A percentile compares a stretch with the other conserved stretches of the same genome.
Evolutionary conservation across 164 flowering plant genomes (phyloP).

Genomic region (Vitis cinerea): DNA sequence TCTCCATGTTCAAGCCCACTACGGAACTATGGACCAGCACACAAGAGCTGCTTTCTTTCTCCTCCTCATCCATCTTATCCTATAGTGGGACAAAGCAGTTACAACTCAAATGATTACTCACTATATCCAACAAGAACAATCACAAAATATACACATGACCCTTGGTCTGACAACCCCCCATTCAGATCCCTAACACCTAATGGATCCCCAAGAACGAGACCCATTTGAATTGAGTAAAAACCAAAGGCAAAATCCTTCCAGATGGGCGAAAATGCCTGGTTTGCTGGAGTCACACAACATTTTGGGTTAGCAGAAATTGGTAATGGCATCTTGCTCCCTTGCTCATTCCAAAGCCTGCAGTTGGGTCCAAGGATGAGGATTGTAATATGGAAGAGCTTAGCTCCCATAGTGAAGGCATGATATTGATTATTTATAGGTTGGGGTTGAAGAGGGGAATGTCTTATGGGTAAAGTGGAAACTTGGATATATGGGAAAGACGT

Average conservation of each 20-base stretch:
- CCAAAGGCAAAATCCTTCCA: constrained; percentile 5
- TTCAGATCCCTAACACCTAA: constrained; percentile 33
- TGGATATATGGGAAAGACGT: too few relatives aligned
- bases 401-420: too few relatives aligned
- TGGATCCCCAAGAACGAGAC: constrained; percentile 42
- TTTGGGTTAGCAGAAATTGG: neutral
- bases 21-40: constrained; percentile 42
- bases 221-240: constrained; percentile 21
- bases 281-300: neutral
- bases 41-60: constrained; percentile 53
- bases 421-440: too few relatives aligned
- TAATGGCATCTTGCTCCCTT: too few relatives aligned
- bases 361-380: too few relatives aligned
- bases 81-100: constrained; percentile 32
- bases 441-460: too few relatives aligned
- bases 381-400: too few relatives aligned
- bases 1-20: constrained; percentile 72
- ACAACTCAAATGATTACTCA: constrained; percentile 29
- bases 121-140: constrained; percentile 25
- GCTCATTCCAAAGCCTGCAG: too few relatives aligned
- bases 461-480: too few relatives aligned
- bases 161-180: constrained; percentile 31
- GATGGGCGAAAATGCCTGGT: neutral
- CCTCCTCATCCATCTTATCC: constrained; percentile 65
- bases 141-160: constrained; percentile 28